phyloP scores from a whole-genome alignment of 768 basidiomycete species.

The Boletus sp. region DNA sequence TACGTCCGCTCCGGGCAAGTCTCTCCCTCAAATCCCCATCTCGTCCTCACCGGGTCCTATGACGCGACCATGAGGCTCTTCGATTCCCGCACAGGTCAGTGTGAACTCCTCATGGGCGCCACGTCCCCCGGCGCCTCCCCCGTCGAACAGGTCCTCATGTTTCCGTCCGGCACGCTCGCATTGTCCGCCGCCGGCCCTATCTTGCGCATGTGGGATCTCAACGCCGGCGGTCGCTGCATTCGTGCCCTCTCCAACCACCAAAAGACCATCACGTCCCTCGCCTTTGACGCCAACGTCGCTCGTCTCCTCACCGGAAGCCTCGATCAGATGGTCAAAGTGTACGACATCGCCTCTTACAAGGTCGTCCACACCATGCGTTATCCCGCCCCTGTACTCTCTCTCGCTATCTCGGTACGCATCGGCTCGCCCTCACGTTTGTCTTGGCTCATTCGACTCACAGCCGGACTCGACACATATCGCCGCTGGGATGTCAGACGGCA shows the following conservation, averaged over 20 bases:
- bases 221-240: conserved; percentile 85
- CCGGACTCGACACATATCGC: conserved; percentile 96
- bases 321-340: conserved; percentile 99
- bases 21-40: conserved; percentile 75
- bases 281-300: conserved; percentile 73
- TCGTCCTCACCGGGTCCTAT: conserved; percentile 92
- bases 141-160: conserved; percentile 91
- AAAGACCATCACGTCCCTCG: conserved; percentile 90
- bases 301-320: conserved; percentile 87
- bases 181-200: conserved; percentile 91
- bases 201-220: conserved; percentile 91
- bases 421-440: not conserved
- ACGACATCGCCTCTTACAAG: conserved; percentile 90
- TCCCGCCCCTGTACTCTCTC: conserved; percentile 84
- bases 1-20: conserved; percentile 95
- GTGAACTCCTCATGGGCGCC: conserved; percentile 78
- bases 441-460: conserved; percentile 39
- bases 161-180: conserved; percentile 84
- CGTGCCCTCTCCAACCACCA: conserved; percentile 96
- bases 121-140: conserved; percentile 42
- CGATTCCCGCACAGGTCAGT: conserved; percentile 79
- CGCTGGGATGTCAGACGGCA: conserved; percentile 97
- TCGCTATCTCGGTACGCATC: conserved; percentile 77
- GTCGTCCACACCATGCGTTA: conserved; percentile 99
- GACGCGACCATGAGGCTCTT: conserved; percentile 88